Base-by-base conservation (phyloP, 1,284 basidiomycete species). In the Agaricales sp. region DNA sequence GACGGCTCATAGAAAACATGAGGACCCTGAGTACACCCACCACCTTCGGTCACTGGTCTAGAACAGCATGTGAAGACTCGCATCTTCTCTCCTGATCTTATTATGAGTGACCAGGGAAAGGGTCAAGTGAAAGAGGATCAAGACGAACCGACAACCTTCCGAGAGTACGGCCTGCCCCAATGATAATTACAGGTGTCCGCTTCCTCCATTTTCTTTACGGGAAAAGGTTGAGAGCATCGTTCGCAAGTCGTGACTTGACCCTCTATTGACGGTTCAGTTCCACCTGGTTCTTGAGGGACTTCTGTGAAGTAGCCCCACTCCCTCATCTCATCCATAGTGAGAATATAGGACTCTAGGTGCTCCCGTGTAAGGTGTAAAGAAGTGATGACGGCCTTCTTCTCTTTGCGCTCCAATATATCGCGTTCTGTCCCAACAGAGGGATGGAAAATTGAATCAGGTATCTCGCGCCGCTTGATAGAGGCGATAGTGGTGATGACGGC, bases 1-100 rank as follows among this genome's bases (percentile, higher is more conserved):
- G 82, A 73, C 0, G 76, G 75, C 59, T 92, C 88, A 59, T 87
- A 83, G 61, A 87, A 89, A 16, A 89, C 86, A 61, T 88, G 87
- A 4, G 74, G 75, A 2, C 83, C 86, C 52, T 70, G 73, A 14
- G 74, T 68, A 57, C 86, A 89, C 2, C 83, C 85, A 52, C 74
- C 75, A 39, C 70, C 69, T 41, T 82, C 76, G 18, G 66, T 63
- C 22, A 73, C 71, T 16, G 71, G 69, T 56, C 71, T 69, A n/a
- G 73, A 77, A 58, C 85, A 89, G 55, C 86, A 90, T 22, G 67
- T 78, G 58, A 81, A 86, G 22, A 78, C 59, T 22, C 82, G 75
- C 38, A 74, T 63, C 60, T 73, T 78, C 61, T 86, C 79, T 8
- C 86, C 87, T 89, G 50, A 11, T 39, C 51, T 44, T 43, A 41